A percentile compares a stretch with the other conserved stretches of the same genome.
Evolutionary conservation across 768 basidiomycete genomes (phyloP).

Genomic region (Lentinula raphanica): DNA sequence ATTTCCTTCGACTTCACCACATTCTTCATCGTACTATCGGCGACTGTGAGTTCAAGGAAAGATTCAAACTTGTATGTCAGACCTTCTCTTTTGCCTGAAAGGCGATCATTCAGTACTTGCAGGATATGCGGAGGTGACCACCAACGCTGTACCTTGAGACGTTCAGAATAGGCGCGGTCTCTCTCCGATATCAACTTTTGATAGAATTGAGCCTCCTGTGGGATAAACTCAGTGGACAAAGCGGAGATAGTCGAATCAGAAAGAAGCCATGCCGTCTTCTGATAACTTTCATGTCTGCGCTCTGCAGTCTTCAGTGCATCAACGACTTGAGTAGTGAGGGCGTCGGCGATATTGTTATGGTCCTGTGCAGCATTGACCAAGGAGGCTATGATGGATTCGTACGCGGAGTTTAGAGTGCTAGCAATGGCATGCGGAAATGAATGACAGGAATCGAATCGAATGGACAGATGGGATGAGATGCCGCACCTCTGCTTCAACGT

Average conservation of each 20-base stretch:
- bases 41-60: constrained; percentile 7
- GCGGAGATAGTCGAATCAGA: constrained; percentile 2
- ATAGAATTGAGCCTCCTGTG: constrained; percentile 64
- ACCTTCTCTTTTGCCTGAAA: constrained; percentile 27
- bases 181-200: constrained; percentile 67
- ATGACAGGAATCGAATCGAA: no score
- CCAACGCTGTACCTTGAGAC: constrained; percentile 56
- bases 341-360: constrained; percentile 63
- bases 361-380: constrained; percentile 59
- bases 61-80: not conserved
- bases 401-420: constrained; percentile 73
- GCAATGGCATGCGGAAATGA: constrained; percentile 2
- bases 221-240: not conserved
- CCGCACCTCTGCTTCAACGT: constrained; percentile 52
- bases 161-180: constrained; percentile 62
- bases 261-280: constrained; percentile 53
- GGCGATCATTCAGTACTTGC: not conserved
- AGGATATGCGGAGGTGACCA: not conserved
- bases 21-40: constrained; percentile 73
- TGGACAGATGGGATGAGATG: constrained; percentile 8
- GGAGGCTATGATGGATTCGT: constrained; percentile 60
- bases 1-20: constrained; percentile 62
- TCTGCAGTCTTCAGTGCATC: constrained; percentile 60
- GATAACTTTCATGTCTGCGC: constrained; percentile 56
- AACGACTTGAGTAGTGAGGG: constrained; percentile 51